These are phyloP conservation scores for Solanum piurae DNA, from an alignment of 257 asterid species.

Conservation along the genomic window DNA sequence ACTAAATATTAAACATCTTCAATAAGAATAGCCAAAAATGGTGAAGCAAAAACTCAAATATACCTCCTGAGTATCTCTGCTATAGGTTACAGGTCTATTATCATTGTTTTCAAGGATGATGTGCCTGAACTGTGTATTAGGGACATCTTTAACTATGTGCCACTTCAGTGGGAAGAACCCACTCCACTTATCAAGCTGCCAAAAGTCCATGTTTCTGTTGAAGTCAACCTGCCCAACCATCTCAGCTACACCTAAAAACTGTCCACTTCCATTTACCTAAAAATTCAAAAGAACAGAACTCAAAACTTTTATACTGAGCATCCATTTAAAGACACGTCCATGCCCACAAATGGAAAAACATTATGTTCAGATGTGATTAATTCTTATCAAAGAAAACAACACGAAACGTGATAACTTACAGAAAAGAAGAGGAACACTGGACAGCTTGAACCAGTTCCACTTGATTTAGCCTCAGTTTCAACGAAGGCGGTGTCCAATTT, in stretches of 20 bases:
- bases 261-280: conserved; percentile 83
- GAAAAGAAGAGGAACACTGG: conserved; percentile 78
- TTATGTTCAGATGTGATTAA: neutral
- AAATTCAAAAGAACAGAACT: neutral
- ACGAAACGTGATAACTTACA: conserved; percentile 19
- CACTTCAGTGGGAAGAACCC: conserved; percentile 83
- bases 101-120: conserved; percentile 73
- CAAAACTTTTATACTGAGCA: neutral
- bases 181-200: conserved; percentile 89
- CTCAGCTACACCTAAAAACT: conserved; percentile 85
- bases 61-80: conserved; percentile 93
- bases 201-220: conserved; percentile 67
- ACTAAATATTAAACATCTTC: neutral
- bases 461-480: conserved; percentile 35
- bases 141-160: conserved; percentile 83
- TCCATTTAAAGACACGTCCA: neutral
- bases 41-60: neutral
- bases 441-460: conserved; percentile 35
- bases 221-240: conserved; percentile 77
- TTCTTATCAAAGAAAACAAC: neutral
- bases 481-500: conserved; percentile 55
- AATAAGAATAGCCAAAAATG: neutral
- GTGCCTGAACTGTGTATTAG: conserved; percentile 45
- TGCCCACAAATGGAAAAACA: neutral
- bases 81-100: conserved; percentile 50